Evolutionary conservation across 2,329 filamentous ascomycete genomes (phyloP), one percentile per base, ranked within the genome.

Genomic region (Apiospora pterosperma): DNA sequence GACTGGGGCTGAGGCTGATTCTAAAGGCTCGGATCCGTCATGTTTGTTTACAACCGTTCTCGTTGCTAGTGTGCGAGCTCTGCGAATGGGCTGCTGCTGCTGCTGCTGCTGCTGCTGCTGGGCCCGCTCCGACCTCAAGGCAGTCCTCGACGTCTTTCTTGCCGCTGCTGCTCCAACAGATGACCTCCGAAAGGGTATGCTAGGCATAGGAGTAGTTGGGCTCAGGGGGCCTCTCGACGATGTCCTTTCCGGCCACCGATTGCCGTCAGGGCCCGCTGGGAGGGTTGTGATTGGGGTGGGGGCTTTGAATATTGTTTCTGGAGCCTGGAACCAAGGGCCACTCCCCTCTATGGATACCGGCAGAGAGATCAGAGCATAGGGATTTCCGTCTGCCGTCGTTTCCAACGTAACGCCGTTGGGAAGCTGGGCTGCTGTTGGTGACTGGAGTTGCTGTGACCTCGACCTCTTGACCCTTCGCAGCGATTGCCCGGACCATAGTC

Each of bases 401-500:
- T 61, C 59, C 25, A 61, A 21, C 36, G 36, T 58, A 23, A 61
- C 63, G 25, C 41, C 59, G n/a, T 31, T 36, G 16, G 63, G 42
- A 12, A 64, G 63, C 11, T 41, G 36, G n/a, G n/a, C n/a, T 55
- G 48, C 10, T n/a, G 48, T 34, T 19, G 48, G 25, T n/a, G 48
- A 19, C 59, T 31, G 38, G 21, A 39, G 41, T 14, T 62, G 60
- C 41, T 62, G 63, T 31, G 48, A 48, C 58, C 64, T 72, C n/a
- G 63, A 28, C 61, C 62, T 68, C 64, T 62, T 70, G 12, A 64
- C 66, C 55, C 67, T 71, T 48, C 61, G 67, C 23, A 70, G 63
- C 23, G 68, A 68, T 38, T 70, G 71, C 10, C 70, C 58, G 16
- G 71, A 71, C 69, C 69, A 62, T 10, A 62, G 67, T 34, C 38